Evolutionary conservation across 1,139 yeast genomes (phyloP), one percentile per base, ranked within the genome.

Genomic region (Saccharomyces hybrid): DNA sequence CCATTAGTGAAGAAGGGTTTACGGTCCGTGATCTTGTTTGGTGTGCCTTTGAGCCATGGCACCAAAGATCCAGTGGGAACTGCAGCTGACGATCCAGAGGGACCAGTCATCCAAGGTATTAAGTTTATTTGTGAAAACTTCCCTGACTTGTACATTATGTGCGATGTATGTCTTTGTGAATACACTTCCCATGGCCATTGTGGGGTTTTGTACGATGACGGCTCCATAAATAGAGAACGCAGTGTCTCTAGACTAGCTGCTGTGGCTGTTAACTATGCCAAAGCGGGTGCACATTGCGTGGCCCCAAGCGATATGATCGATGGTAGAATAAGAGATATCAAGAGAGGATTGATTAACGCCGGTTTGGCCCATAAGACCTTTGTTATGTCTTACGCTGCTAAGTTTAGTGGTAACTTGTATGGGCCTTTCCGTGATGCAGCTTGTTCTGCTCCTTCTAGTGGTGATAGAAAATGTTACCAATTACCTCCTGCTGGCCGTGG

Each of bases 371-470:
- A 93, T 73, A 83, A 85, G 69, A 84, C 91, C 55, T 82, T 93
- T 76, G 83, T 93, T 48, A 86, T 95, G 88, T 86, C 96, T 3
- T 93, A 93, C 73, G 82, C 96, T 24, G 99, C 99, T 55, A 93
- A 93, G 71, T 93, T 95, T 70, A 78, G 90, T 58, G 97, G 98
- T 31, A 82, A 84, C 59, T 75, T 95, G 54, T 93, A 95, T 69
- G 99, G 99, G 0, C 99, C 99, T 2, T 93, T 93, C 76, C 79
- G 99, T 70, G 99, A 93, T 63, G 97, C 97, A 38, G 99, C 98
- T 4, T 95, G 96, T 42, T 86, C 96, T 53, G 78, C 84, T 4
- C 99, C 99, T 11, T 80, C 89, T 29, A 80, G 81, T 57, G 99
- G 99, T 52, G 97, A 93, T 72, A 81, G 99, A 69, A 88, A 84